These are phyloP conservation scores for Allantophomopsis cytisporea DNA, from an alignment of 2,329 filamentous ascomycete species.

Conservation along the genomic window DNA sequence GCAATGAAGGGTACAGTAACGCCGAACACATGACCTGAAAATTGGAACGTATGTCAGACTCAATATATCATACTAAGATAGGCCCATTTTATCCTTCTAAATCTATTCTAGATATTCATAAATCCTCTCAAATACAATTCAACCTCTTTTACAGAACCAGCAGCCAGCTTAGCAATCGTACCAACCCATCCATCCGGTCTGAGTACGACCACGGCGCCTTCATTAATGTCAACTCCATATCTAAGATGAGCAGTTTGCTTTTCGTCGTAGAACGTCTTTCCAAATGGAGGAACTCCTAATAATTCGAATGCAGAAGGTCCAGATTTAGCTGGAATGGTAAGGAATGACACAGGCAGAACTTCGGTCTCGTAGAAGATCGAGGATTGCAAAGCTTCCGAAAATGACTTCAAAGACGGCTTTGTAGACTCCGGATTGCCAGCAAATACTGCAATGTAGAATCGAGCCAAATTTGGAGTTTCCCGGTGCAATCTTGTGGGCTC, in stretches of 20 bases:
- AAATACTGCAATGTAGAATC: constrained; percentile 29
- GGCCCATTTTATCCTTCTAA: too few relatives aligned
- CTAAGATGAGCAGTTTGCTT: constrained; percentile 17
- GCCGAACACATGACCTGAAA: too few relatives aligned
- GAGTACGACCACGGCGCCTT: constrained; percentile 31
- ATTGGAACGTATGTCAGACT: too few relatives aligned
- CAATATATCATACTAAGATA: too few relatives aligned
- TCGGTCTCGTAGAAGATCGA: constrained; percentile 20
- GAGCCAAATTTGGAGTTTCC: constrained; percentile 26
- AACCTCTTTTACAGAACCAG: constrained; percentile 26
- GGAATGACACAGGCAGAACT: constrained; percentile 29
- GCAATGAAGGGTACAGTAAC: too few relatives aligned
- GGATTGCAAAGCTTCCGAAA: constrained; percentile 6
- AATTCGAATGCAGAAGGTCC: constrained; percentile 27
- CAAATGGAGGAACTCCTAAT: constrained; percentile 29
- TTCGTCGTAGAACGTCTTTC: constrained; percentile 36
- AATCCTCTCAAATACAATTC: constrained; percentile 33
- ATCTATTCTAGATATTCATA: constrained; percentile 8
- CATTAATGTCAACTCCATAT: constrained; percentile 18
- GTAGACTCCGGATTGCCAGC: constrained; percentile 19
- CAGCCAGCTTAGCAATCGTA: constrained; percentile 18
- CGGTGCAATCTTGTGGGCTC: constrained; percentile 27
- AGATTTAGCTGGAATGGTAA: constrained; percentile 25
- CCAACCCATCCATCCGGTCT: constrained; percentile 43
- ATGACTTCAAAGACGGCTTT: constrained; percentile 4